A percentile compares a stretch with the other conserved stretches of the same genome.
Conservation (phyloP, 2,329 filamentous ascomycete species). For the Apiospora rasikravindrae region DNA sequence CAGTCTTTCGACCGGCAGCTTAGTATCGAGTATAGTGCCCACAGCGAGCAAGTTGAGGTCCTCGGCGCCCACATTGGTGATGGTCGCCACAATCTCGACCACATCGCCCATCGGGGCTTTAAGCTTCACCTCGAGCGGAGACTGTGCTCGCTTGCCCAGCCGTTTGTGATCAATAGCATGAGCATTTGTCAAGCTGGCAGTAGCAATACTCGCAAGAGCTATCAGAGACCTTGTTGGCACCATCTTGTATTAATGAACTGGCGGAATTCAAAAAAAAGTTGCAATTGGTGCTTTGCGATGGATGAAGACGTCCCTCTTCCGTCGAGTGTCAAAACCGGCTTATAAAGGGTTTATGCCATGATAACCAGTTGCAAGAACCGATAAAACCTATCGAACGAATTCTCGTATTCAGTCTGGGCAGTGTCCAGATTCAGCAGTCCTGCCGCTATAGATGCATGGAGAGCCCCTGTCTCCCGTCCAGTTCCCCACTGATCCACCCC, state of each 20-base stretch:
- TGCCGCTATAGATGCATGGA: background rate
- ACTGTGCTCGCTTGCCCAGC: background rate
- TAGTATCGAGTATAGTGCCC: constrained; percentile 31
- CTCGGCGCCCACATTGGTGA: constrained; percentile 27
- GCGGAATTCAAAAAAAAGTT: background rate
- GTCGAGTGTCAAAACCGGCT: background rate
- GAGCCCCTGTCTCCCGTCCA: background rate
- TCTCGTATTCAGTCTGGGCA: constrained; percentile 11
- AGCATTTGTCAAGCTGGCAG: background rate
- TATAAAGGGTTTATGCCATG: background rate
- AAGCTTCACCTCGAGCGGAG: constrained; percentile 25
- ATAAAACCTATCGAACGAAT: background rate
- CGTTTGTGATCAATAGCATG: background rate
- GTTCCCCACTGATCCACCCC: background rate
- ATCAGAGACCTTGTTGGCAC: background rate
- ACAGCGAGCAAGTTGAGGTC: constrained; percentile 32
- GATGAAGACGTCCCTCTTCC: background rate
- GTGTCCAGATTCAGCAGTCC: constrained; percentile 2
- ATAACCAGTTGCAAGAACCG: background rate
- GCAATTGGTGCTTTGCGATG: background rate
- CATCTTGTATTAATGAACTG: background rate
- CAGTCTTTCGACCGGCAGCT: constrained; percentile 28
- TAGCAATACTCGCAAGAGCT: background rate
- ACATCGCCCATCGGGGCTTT: constrained; percentile 17
- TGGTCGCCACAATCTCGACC: constrained; percentile 29